These are phyloP conservation scores for Hortiboletus flavorubellus DNA, from an alignment of 768 basidiomycete genomes.

Conservation along the genomic window DNA sequence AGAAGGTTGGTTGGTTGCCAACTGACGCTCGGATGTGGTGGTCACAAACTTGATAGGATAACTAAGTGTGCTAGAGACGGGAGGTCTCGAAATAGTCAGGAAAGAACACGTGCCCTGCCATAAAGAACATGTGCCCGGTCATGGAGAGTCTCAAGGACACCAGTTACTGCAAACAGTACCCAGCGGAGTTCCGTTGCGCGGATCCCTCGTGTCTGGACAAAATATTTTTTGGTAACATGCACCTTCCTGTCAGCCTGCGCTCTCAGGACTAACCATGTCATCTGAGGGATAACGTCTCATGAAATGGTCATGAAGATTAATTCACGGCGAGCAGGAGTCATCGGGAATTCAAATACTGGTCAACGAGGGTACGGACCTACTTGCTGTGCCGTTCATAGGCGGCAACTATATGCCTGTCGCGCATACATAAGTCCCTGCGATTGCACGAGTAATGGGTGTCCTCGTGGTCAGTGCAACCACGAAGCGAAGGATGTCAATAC, in stretches of 20 bases:
- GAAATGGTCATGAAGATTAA: slow-evolving; percentile 18
- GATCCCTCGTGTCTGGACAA: slow-evolving; percentile 5
- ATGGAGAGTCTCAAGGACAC: slow-evolving; percentile 4
- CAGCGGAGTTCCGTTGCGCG: background rate
- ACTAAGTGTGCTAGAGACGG: slow-evolving; percentile 6
- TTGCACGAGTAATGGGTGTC: slow-evolving; percentile 12
- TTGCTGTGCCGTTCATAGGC: slow-evolving; percentile 22
- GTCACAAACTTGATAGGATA: slow-evolving; percentile 7
- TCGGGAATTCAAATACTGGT: slow-evolving; percentile 4
- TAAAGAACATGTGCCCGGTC: slow-evolving; percentile 1
- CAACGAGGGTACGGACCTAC: slow-evolving; percentile 17
- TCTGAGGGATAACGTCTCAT: background rate
- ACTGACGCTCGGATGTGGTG: slow-evolving; percentile 4
- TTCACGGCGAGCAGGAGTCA: slow-evolving; percentile 8
- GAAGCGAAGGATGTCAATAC: slow-evolving; percentile 27
- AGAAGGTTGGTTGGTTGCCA: background rate
- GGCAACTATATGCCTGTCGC: slow-evolving; percentile 5
- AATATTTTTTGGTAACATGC: slow-evolving; percentile 4
- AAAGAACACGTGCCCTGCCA: slow-evolving; percentile 1
- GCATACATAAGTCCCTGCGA: slow-evolving; percentile 24
- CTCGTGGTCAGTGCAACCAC: slow-evolving; percentile 26
- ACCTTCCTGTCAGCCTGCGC: background rate
- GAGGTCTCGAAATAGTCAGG: slow-evolving; percentile 9
- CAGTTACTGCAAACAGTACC: slow-evolving; percentile 7
- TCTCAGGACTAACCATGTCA: background rate